Evolutionary conservation across 176 grass and related monocot species (phyloP), one percentile per base, ranked within the genome.

Genomic region (Elymus sibiricus): DNA sequence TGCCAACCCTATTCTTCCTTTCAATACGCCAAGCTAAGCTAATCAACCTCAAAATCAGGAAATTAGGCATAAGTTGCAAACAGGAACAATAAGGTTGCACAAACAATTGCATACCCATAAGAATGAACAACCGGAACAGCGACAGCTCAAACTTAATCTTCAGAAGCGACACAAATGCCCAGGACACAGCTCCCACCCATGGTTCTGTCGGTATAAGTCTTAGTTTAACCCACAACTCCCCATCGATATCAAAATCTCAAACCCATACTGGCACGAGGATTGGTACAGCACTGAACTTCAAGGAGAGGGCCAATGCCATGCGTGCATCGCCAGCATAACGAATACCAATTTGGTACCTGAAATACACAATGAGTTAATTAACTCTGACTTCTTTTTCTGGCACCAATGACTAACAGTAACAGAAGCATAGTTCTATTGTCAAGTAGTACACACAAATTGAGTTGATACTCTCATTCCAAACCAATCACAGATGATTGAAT

Each of bases 311-410:
- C 81, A 98, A 85, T 32, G 87, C 83, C 95, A 98, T 95, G 72
- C 95, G 93, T 74, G 95, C 95, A 60, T 90, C 91, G 17, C 93
- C 95, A 19, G 95, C 91, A 74, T 98, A 98, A 76, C 95, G 93
- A 34, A 98, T 84, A 75, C 95, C 95, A n/a, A 98, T 98, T 82
- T 98, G 95, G 72, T 98, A 95, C 87, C 95, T 98, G 85, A 93
- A 85, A 83, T 64, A 39, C 5, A 72, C 2, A 70, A 71, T 71
- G 62, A n/a, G 42, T 38, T 13, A 31, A 27, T 3, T 12, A 31
- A 10, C 6, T 26, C 21, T 70, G 1, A 39, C 25, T 27, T 64
- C 7, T 62, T 60, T 85, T 29, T 12, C 1, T 5, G 25, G 39
- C 25, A 73, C 4, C 7, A 79, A 12, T 1, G 11, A 82, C n/a